Evolutionary conservation across 306 rosid species (phyloP).

Genomic region (Quercus suber): DNA sequence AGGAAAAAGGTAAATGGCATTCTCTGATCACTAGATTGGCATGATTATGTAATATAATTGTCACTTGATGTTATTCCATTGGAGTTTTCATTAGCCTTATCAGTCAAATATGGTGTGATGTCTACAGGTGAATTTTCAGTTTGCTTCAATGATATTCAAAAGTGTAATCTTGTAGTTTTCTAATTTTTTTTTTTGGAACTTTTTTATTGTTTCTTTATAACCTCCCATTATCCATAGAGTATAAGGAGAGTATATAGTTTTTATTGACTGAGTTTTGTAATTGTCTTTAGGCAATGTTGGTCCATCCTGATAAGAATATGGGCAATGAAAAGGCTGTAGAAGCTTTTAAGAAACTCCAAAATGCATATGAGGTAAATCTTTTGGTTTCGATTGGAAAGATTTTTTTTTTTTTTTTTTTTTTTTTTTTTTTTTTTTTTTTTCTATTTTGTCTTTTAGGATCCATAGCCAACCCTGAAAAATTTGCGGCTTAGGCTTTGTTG

Average conservation of each 20-base stretch:
- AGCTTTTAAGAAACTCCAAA: slow-evolving; percentile 98
- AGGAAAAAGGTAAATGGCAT: slow-evolving; percentile 71
- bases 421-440: not conserved
- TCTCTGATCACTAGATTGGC: slow-evolving; percentile 24
- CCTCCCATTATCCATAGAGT: slow-evolving; percentile 20
- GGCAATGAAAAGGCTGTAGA: slow-evolving; percentile 98
- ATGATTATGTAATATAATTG: slow-evolving; percentile 10
- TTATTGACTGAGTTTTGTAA: not conserved
- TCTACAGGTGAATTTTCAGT: not conserved
- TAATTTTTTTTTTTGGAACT: not conserved
- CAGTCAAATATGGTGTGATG: not conserved
- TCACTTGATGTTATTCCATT: slow-evolving; percentile 20
- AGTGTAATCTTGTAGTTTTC: slow-evolving; percentile 16
- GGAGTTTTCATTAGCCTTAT: not conserved
- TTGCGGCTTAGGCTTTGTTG: too few relatives aligned
- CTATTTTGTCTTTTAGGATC: too few relatives aligned
- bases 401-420: not conserved
- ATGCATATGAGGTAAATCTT: slow-evolving; percentile 85
- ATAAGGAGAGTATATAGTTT: slow-evolving; percentile 5
- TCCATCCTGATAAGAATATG: slow-evolving; percentile 99
- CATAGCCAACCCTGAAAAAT: too few relatives aligned
- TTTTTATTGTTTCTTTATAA: slow-evolving; percentile 17
- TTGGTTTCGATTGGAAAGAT: slow-evolving; percentile 10
- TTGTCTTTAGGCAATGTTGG: slow-evolving; percentile 82
- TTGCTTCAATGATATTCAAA: slow-evolving; percentile 6